Evolutionary conservation across 2,329 filamentous ascomycete genomes (phyloP).

Genomic region (Thielaviopsis euricoi): DNA sequence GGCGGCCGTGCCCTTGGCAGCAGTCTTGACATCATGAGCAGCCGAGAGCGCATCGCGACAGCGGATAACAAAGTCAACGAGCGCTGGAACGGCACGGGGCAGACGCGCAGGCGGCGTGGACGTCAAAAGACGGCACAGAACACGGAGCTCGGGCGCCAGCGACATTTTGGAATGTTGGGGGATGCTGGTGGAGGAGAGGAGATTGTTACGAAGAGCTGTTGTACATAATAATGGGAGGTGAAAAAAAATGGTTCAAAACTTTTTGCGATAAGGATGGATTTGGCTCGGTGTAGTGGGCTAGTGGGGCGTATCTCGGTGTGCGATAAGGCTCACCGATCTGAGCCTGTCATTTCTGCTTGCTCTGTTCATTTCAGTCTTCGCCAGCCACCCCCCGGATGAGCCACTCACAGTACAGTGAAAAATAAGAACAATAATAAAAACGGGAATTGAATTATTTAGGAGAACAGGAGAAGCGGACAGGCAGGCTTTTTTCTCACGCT

Average conservation of each 20-base stretch:
- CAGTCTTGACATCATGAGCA: conserved; percentile 38
- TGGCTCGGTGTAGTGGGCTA: neutral
- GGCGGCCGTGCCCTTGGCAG: conserved; percentile 40
- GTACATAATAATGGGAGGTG: neutral
- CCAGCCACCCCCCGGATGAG: neutral
- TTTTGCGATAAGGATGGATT: neutral
- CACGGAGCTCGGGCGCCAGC: conserved; percentile 40
- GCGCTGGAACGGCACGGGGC: conserved; percentile 52
- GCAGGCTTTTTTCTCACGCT: too few relatives aligned
- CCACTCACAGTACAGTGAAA: too few relatives aligned
- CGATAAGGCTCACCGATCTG: neutral
- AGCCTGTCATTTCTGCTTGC: neutral
- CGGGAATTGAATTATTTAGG: too few relatives aligned
- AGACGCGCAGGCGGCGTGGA: conserved; percentile 58
- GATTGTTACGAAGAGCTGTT: too few relatives aligned
- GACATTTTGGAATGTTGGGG: conserved; percentile 18
- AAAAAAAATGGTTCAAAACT: neutral
- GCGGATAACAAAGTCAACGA: conserved; percentile 43
- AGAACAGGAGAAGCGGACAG: too few relatives aligned
- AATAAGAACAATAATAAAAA: too few relatives aligned
- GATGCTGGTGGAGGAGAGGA: neutral
- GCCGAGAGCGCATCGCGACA: conserved; percentile 46
- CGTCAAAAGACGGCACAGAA: conserved; percentile 53
- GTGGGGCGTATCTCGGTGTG: neutral
- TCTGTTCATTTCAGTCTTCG: neutral